phyloP scores from a whole-genome alignment of 2,329 filamentous ascomycete genomes.

The Chaetothyriales sp. region DNA sequence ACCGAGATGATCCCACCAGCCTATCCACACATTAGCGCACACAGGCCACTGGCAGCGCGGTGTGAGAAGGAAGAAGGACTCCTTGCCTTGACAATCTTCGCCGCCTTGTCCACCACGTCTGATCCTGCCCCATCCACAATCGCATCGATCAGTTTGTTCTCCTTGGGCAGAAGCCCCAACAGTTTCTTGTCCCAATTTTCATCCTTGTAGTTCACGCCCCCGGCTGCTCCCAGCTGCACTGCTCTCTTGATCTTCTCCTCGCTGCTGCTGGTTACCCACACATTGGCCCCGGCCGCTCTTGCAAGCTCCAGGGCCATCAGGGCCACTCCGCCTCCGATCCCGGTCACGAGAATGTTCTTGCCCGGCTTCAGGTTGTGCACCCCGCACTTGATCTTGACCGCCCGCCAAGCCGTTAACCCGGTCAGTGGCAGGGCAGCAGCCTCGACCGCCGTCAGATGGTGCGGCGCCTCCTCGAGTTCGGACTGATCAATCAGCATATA shows the following conservation, averaged over 20 bases:
- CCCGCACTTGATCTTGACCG: constrained; percentile 58
- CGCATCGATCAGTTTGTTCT: constrained; percentile 56
- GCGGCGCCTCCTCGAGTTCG: constrained; percentile 63
- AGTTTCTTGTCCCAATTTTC: constrained; percentile 70
- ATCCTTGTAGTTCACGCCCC: constrained; percentile 70
- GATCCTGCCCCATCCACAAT: constrained; percentile 86
- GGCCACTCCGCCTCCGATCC: constrained; percentile 85
- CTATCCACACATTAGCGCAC: constrained; percentile 20
- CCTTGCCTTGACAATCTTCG: constrained; percentile 52
- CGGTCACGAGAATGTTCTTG: constrained; percentile 68
- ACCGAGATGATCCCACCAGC: constrained; percentile 66
- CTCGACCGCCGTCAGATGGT: constrained; percentile 56
- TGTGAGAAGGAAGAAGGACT: no score
- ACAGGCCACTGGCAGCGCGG: no score
- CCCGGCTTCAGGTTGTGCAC: constrained; percentile 34
- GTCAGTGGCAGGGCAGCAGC: constrained; percentile 74
- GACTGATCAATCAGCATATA: constrained; percentile 51
- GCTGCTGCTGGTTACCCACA: constrained; percentile 68
- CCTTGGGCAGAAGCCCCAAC: constrained; percentile 40
- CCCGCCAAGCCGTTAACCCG: constrained; percentile 77
- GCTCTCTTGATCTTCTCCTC: constrained; percentile 62
- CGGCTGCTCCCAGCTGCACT: constrained; percentile 54
- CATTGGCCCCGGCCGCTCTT: constrained; percentile 55
- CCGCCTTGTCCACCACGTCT: constrained; percentile 56
- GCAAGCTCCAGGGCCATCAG: constrained; percentile 69